A percentile compares a stretch with the other conserved stretches of the same genome.
Evolutionary conservation across 1,284 basidiomycete species (phyloP).

Genomic region (Apiotrichum domesticum): DNA sequence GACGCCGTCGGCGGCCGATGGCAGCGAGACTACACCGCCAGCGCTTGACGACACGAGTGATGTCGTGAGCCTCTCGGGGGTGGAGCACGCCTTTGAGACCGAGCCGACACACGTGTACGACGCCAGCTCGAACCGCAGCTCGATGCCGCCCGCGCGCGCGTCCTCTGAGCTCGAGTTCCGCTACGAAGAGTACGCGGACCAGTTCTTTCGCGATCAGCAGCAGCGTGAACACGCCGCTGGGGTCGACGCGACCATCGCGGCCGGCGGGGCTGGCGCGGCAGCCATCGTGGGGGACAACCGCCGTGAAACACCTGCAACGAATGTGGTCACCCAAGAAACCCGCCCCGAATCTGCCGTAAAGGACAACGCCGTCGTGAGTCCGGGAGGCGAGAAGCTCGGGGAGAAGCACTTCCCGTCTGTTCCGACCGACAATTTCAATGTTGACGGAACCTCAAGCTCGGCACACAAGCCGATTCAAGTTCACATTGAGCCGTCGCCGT

Average conservation of each 20-base stretch:
- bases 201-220: constrained; percentile 10
- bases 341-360: constrained; percentile 1
- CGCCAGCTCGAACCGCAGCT: constrained; percentile 7
- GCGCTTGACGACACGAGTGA: constrained; percentile 15
- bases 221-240: not conserved
- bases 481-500: constrained; percentile 36
- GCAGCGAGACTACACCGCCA: not conserved
- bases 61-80: constrained; percentile 13
- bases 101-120: constrained; percentile 1
- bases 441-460: not conserved
- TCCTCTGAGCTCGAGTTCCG: constrained; percentile 18
- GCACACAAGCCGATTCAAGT: constrained; percentile 27
- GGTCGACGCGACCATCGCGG: not conserved
- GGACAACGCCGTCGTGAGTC: constrained; percentile 1
- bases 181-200: constrained; percentile 17
- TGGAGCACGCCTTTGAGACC: not conserved
- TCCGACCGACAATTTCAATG: not conserved
- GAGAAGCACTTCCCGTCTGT: constrained; percentile 4
- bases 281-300: not conserved
- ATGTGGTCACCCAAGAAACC: not conserved
- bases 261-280: not conserved
- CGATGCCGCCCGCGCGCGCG: constrained; percentile 15
- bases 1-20: not conserved
- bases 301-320: not conserved
- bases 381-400: not conserved